Evolutionary conservation across 1,284 basidiomycete species (phyloP).

Genomic region (Tilletia setariae): DNA sequence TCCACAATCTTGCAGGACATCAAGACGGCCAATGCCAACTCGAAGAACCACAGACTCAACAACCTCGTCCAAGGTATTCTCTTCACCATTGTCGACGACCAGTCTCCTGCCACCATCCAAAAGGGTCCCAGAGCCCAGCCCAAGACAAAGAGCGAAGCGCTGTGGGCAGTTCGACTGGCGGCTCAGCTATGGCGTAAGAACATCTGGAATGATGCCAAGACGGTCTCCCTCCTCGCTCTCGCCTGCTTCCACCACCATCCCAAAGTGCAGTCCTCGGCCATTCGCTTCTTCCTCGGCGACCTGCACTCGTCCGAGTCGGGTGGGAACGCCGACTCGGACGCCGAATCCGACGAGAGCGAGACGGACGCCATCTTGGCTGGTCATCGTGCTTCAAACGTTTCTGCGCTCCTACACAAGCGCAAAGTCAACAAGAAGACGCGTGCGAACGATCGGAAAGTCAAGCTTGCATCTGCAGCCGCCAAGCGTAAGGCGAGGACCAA

Average conservation of each 20-base stretch:
- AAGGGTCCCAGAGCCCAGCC: conserved; percentile 57
- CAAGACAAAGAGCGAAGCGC: conserved; percentile 70
- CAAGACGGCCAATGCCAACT: conserved; percentile 79
- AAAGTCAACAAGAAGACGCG: conserved; percentile 52
- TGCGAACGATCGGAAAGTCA: conserved; percentile 45
- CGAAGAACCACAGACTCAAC: conserved; percentile 94
- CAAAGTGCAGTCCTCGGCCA: conserved; percentile 90
- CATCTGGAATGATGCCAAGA: conserved; percentile 89
- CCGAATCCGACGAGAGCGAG: conserved; percentile 32
- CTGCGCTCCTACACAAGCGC: conserved; percentile 44
- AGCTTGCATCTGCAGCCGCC: conserved; percentile 41
- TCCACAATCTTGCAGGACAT: conserved; percentile 94
- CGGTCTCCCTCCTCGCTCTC: conserved; percentile 85
- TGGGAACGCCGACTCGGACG: conserved; percentile 20
- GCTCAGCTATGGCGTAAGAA: conserved; percentile 92
- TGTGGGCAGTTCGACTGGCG: conserved; percentile 95
- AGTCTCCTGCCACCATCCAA: conserved; percentile 57
- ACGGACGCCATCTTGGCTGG: conserved; percentile 23
- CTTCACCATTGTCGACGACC: conserved; percentile 86
- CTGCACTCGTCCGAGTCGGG: conserved; percentile 45
- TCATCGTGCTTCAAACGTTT: conserved; percentile 32
- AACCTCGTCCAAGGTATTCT: conserved; percentile 92
- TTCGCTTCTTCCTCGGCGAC: conserved; percentile 92
- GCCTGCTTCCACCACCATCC: conserved; percentile 90
- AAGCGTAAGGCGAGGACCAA: conserved; percentile 39